phyloP scores from a whole-genome alignment of 106 monocot species.

The Allium sativum region DNA sequence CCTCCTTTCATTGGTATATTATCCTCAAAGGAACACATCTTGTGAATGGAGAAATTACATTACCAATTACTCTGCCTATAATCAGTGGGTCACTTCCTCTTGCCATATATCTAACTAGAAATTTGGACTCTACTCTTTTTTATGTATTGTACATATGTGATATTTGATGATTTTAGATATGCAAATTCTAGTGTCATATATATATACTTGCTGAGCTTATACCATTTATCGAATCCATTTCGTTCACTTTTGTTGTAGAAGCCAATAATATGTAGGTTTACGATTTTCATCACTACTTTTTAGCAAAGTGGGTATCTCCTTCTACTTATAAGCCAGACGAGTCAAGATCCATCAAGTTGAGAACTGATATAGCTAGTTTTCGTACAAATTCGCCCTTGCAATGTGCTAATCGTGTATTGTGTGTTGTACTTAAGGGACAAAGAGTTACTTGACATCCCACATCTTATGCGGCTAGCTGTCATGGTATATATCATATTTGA shows the following conservation, averaged over 20 bases:
- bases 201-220: not conserved
- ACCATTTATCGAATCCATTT: slow-evolving; percentile 5
- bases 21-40: slow-evolving; percentile 17
- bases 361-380: not conserved
- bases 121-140: not conserved
- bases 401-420: not conserved
- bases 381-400: not conserved
- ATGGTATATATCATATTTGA: not conserved
- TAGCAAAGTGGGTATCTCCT: slow-evolving; percentile 1
- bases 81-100: slow-evolving; percentile 42
- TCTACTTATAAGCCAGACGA: not conserved
- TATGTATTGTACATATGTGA: not conserved
- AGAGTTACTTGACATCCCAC: not conserved
- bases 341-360: slow-evolving; percentile 2
- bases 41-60: slow-evolving; percentile 34
- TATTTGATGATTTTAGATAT: slow-evolving; percentile 3
- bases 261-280: no score
- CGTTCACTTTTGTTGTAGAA: not conserved
- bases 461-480: not conserved
- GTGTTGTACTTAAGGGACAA: no score
- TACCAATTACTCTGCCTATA: slow-evolving; percentile 43
- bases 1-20: slow-evolving; percentile 24
- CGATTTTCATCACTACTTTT: not conserved
- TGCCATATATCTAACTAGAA: slow-evolving; percentile 8
- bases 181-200: not conserved